Percentiles rank a stretch among this genome's conserved stretches.
phyloP scores from a whole-genome alignment of 768 basidiomycete species.

The Fistulinella prunicolor region DNA sequence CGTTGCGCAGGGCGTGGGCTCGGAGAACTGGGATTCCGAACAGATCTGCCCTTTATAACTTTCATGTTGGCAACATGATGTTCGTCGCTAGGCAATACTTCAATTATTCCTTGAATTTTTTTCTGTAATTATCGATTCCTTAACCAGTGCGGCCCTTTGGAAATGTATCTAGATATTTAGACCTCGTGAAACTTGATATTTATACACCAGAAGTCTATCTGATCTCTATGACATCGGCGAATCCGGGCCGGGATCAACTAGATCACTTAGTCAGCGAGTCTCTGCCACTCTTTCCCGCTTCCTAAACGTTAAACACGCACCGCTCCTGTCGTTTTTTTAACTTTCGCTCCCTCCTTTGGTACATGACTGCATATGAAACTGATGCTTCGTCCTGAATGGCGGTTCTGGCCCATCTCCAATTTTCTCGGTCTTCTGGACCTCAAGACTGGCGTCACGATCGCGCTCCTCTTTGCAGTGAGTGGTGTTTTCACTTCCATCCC shows the following conservation, averaged over 20 bases:
- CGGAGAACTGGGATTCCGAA: not conserved
- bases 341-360: slow-evolving; percentile 13
- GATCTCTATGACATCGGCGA: no score
- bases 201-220: no score
- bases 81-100: not conserved
- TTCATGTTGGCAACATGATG: no score
- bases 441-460: slow-evolving; percentile 88
- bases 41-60: not conserved
- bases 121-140: no score
- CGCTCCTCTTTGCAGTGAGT: slow-evolving; percentile 85
- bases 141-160: no score
- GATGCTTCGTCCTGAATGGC: slow-evolving; percentile 78
- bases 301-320: not conserved
- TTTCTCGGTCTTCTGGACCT: slow-evolving; percentile 88
- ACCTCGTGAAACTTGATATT: no score
- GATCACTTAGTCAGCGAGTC: slow-evolving; percentile 18
- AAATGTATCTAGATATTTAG: no score
- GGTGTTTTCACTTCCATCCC: not conserved
- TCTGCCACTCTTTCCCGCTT: not conserved
- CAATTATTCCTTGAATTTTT: not conserved
- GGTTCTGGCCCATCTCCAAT: slow-evolving; percentile 76
- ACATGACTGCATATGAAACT: slow-evolving; percentile 63
- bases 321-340: not conserved
- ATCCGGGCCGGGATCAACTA: not conserved
- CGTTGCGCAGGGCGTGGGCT: not conserved